phyloP scores from a whole-genome alignment of 1,139 yeast genomes.

The Geotrichum aggregatum region DNA sequence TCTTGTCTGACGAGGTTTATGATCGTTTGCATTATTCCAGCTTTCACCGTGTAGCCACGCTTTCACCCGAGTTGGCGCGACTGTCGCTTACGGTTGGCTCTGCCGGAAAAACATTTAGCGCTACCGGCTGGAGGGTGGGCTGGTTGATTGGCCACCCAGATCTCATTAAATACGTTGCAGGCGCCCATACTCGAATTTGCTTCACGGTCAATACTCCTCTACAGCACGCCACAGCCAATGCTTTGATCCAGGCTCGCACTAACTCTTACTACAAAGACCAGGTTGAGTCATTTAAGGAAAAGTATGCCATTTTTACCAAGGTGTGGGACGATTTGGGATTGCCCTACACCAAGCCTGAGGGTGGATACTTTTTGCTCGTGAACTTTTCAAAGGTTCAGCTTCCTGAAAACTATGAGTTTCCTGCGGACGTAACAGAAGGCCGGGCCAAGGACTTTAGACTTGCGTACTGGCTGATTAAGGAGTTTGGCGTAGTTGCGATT shows the following conservation, averaged over 20 bases:
- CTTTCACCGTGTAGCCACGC: constrained; percentile 80
- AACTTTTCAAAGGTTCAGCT: constrained; percentile 77
- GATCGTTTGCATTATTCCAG: constrained; percentile 75
- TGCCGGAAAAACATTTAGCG: constrained; percentile 96
- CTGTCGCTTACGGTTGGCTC: constrained; percentile 89
- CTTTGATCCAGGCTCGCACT: constrained; percentile 57
- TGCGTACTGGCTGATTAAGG: constrained; percentile 90
- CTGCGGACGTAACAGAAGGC: constrained; percentile 56
- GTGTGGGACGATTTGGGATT: constrained; percentile 82
- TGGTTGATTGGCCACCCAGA: constrained; percentile 87
- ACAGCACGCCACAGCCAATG: constrained; percentile 86
- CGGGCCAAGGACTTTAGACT: constrained; percentile 82
- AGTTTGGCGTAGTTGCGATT: constrained; percentile 89
- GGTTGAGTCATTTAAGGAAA: constrained; percentile 59
- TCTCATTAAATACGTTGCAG: constrained; percentile 70
- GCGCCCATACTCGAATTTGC: constrained; percentile 92
- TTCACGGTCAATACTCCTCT: constrained; percentile 86
- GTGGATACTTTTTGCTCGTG: constrained; percentile 87
- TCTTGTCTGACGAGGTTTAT: constrained; percentile 91
- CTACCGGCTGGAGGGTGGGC: constrained; percentile 98
- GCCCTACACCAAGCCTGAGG: constrained; percentile 87
- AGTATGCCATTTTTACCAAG: constrained; percentile 64
- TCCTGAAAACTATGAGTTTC: constrained; percentile 68
- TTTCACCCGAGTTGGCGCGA: constrained; percentile 71
- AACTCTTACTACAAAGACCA: constrained; percentile 67